Conservation (phyloP, 805 yeast species). For the Ogataea angusta region DNA sequence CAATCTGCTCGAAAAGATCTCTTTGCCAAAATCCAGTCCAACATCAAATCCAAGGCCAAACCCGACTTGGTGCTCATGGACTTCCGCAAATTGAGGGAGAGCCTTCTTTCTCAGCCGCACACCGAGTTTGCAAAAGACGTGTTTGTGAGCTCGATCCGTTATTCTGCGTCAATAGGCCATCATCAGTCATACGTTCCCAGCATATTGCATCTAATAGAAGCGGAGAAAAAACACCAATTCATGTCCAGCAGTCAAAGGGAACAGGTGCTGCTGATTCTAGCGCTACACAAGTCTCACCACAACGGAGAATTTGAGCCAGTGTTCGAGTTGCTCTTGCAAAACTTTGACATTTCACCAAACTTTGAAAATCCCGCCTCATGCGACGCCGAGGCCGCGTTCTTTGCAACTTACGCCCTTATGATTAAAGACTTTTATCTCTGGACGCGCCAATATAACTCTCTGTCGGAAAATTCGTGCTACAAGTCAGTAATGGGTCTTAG, state of each 20-base stretch:
- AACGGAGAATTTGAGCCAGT: slow-evolving; percentile 34
- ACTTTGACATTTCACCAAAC: slow-evolving; percentile 7
- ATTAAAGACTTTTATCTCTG: slow-evolving; percentile 31
- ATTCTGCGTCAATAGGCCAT: slow-evolving; percentile 44
- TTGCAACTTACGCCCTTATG: slow-evolving; percentile 28
- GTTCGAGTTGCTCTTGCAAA: slow-evolving; percentile 23
- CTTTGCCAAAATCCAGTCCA: slow-evolving; percentile 36
- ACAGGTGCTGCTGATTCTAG: slow-evolving; percentile 41
- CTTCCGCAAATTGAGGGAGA: slow-evolving; percentile 53
- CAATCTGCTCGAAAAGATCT: slow-evolving; percentile 39
- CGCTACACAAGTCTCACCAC: slow-evolving; percentile 45
- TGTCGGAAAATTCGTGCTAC: slow-evolving; percentile 5
- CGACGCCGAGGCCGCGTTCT: slow-evolving; percentile 6
- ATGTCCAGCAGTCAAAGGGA: slow-evolving; percentile 33
- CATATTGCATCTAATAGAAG: slow-evolving; percentile 39
- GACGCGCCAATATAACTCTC: slow-evolving; percentile 28
- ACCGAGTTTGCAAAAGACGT: slow-evolving; percentile 41
- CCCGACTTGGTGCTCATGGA: slow-evolving; percentile 36
- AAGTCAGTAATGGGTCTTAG: slow-evolving; percentile 44
- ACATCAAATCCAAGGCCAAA: slow-evolving; percentile 13
- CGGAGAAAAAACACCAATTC: slow-evolving; percentile 17
- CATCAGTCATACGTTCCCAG: slow-evolving; percentile 55
- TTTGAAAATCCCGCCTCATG: background rate
- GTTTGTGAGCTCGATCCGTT: slow-evolving; percentile 44
- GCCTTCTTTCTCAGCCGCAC: slow-evolving; percentile 40